Evolutionary conservation across 352 stramenopile genomes (phyloP).

Genomic region (Phytophthora fragariaefolia): DNA sequence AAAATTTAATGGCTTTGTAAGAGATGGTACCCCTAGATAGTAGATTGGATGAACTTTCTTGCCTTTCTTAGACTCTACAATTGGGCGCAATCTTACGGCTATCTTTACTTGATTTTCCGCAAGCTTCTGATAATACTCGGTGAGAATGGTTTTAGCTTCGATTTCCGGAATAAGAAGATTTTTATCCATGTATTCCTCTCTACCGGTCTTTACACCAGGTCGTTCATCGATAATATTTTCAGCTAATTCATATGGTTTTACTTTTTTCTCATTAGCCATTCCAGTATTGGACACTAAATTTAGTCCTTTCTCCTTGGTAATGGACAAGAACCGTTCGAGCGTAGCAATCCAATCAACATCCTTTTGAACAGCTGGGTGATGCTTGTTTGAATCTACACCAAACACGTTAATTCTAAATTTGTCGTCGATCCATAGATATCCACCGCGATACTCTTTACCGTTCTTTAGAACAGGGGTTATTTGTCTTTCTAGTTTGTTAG

Average conservation of each 20-base stretch:
- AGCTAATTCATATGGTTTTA: neutral
- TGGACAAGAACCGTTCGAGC: neutral
- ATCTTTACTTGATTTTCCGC: neutral
- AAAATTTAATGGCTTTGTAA: neutral
- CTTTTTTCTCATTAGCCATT: neutral
- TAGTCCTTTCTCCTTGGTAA: neutral
- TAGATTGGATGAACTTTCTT: neutral
- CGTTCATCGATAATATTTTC: neutral
- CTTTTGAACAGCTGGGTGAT: neutral
- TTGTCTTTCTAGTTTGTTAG: neutral
- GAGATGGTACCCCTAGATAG: neutral
- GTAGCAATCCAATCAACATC: neutral
- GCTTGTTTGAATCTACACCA: neutral
- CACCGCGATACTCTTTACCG: neutral
- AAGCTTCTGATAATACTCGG: neutral
- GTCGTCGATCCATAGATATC: neutral
- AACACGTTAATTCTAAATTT: neutral
- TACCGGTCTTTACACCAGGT: neutral
- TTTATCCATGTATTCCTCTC: slow-evolving; percentile 1
- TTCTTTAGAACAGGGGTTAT: neutral
- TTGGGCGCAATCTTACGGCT: neutral
- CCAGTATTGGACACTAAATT: neutral
- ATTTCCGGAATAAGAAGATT: neutral
- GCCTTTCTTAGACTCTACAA: neutral
- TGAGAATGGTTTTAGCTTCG: neutral